phyloP scores from a whole-genome alignment of 306 rosid species.

The Inga leiocalycina region DNA sequence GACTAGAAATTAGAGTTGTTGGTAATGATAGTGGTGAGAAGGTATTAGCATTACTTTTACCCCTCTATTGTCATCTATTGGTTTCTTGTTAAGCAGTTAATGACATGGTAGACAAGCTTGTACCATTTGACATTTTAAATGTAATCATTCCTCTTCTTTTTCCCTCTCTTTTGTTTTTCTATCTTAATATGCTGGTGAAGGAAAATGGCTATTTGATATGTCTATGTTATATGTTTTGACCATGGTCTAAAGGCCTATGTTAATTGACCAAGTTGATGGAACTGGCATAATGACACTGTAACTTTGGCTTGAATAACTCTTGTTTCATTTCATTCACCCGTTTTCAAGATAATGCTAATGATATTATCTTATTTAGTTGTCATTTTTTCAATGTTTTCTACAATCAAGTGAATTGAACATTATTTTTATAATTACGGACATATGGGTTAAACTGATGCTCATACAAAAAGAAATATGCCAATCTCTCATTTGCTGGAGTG shows the following conservation, averaged over 20 bases:
- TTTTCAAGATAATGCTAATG: constrained; percentile 11
- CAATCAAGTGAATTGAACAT: constrained; percentile 26
- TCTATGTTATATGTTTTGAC: background rate
- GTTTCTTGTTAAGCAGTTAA: constrained; percentile 21
- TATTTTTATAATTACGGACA: constrained; percentile 12
- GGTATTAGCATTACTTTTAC: constrained; percentile 53
- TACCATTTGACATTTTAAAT: constrained; percentile 19
- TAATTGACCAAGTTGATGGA: constrained; percentile 26
- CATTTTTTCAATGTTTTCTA: constrained; percentile 6
- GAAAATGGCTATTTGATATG: constrained; percentile 22
- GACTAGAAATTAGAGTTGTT: constrained; percentile 95
- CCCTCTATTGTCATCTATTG: constrained; percentile 15
- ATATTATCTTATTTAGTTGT: constrained; percentile 19
- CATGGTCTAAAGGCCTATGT: constrained; percentile 9
- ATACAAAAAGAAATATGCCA: background rate
- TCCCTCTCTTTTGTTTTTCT: background rate
- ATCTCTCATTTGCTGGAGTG: background rate
- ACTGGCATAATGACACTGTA: background rate
- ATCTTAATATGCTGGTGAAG: constrained; percentile 18
- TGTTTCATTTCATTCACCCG: constrained; percentile 8
- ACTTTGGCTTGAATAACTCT: background rate
- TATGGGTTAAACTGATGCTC: background rate
- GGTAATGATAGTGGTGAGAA: constrained; percentile 99
- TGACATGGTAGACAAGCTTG: constrained; percentile 21
- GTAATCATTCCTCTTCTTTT: background rate